phyloP scores from a whole-genome alignment of 306 rosid species.

The Rubus parviflorus region DNA sequence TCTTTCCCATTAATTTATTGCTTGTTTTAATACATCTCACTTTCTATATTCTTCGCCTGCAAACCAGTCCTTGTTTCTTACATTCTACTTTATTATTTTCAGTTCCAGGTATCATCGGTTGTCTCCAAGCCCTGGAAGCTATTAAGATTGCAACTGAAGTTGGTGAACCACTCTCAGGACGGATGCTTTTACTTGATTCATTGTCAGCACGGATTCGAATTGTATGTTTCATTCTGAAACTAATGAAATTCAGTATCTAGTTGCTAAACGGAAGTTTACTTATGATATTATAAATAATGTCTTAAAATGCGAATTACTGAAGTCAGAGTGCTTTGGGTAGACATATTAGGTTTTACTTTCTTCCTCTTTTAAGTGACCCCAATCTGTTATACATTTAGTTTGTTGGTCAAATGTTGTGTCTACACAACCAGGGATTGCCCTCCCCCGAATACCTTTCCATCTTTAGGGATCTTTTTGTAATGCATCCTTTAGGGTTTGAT shows the following conservation, averaged over 20 bases:
- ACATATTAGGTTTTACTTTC: not conserved
- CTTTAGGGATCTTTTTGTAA: not conserved
- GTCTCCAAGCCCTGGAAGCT: slow-evolving; percentile 97
- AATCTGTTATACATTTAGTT: not conserved
- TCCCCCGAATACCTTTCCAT: not conserved
- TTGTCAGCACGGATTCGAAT: slow-evolving; percentile 71
- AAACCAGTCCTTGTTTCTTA: not conserved
- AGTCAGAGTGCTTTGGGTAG: not conserved
- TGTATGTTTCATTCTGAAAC: slow-evolving; percentile 42
- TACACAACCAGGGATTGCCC: not conserved
- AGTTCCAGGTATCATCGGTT: slow-evolving; percentile 98
- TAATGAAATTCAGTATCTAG: not conserved
- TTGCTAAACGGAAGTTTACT: not conserved
- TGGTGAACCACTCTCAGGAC: slow-evolving; percentile 86
- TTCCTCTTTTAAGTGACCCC: not conserved
- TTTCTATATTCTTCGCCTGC: slow-evolving; percentile 4
- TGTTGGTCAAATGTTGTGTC: not conserved
- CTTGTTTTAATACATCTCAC: not conserved
- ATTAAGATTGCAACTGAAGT: slow-evolving; percentile 82
- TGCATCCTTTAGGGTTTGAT: not conserved
- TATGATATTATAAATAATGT: not conserved
- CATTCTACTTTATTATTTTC: slow-evolving; percentile 29
- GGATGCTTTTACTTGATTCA: slow-evolving; percentile 95
- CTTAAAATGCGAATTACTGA: not conserved
- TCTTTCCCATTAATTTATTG: not conserved